These are phyloP conservation scores for Canavalia gladiata DNA, from an alignment of 306 rosid species.

Conservation along the genomic window DNA sequence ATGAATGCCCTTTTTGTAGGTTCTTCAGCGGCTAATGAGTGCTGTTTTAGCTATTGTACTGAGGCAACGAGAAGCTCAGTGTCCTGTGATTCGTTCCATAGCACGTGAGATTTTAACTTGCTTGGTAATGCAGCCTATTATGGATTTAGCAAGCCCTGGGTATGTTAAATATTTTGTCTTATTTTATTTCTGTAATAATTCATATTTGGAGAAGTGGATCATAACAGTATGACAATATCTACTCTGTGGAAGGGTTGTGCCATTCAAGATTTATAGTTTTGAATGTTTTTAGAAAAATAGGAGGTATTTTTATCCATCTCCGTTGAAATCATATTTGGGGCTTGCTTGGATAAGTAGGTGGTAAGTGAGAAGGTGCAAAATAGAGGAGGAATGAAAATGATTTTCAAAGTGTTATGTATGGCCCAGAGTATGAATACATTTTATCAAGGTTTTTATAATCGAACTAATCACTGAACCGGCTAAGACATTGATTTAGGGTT, in stretches of 20 bases:
- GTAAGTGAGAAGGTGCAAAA: constrained; percentile 26
- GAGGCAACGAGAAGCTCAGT: constrained; percentile 80
- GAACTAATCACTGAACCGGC: no score
- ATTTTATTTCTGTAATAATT: constrained; percentile 12
- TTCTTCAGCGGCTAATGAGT: constrained; percentile 88
- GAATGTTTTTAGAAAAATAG: background rate
- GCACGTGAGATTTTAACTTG: constrained; percentile 91
- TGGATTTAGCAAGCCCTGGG: constrained; percentile 96
- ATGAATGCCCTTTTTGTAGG: constrained; percentile 59
- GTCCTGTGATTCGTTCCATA: constrained; percentile 85
- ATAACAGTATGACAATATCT: constrained; percentile 4
- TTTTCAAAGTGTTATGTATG: constrained; percentile 31
- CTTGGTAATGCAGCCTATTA: constrained; percentile 90
- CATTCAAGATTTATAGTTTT: constrained; percentile 10
- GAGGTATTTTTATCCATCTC: background rate
- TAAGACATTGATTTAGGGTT: no score
- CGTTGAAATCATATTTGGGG: constrained; percentile 26
- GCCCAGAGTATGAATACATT: constrained; percentile 13
- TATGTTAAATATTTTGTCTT: constrained; percentile 57
- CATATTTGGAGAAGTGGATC: constrained; percentile 18
- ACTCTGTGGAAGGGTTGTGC: constrained; percentile 24
- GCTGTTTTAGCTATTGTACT: constrained; percentile 87
- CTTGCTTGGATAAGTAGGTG: constrained; percentile 27
- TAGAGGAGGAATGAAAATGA: constrained; percentile 5
- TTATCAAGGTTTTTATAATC: background rate